phyloP scores from a whole-genome alignment of 2,329 filamentous ascomycete species.

The Sclerotiophoma versabilis region DNA sequence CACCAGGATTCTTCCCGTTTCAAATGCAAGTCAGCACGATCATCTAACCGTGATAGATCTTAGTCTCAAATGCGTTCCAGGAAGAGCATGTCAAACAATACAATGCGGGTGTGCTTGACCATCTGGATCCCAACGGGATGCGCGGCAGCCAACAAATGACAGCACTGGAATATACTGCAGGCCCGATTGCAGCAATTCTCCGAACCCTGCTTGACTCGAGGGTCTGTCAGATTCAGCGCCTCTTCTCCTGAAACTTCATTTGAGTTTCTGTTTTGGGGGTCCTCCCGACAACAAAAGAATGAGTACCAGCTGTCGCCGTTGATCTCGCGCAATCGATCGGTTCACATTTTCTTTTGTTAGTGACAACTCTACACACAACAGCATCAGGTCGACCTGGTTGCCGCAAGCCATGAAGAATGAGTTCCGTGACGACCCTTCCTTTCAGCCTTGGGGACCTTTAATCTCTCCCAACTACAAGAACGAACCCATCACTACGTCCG shows the following conservation, averaged over 20 bases:
- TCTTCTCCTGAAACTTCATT: slow-evolving; percentile 24
- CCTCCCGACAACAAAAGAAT: slow-evolving; percentile 20
- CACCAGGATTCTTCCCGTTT: slow-evolving; percentile 14
- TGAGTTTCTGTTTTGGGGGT: slow-evolving; percentile 21
- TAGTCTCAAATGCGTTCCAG: slow-evolving; percentile 8
- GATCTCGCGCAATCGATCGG: neutral
- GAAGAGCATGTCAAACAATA: slow-evolving; percentile 14
- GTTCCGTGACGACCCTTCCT: slow-evolving; percentile 24
- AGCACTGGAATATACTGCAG: neutral
- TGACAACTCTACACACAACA: neutral
- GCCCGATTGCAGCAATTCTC: slow-evolving; percentile 7
- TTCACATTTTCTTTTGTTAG: neutral
- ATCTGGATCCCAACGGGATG: slow-evolving; percentile 3
- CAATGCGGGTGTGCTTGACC: neutral
- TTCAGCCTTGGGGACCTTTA: slow-evolving; percentile 35
- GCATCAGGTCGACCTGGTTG: slow-evolving; percentile 2
- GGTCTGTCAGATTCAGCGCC: slow-evolving; percentile 16
- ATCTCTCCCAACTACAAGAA: slow-evolving; percentile 32
- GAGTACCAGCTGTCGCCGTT: slow-evolving; percentile 5
- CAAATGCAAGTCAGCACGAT: slow-evolving; percentile 17
- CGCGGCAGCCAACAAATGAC: slow-evolving; percentile 4
- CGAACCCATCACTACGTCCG: slow-evolving; percentile 38
- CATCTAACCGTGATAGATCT: slow-evolving; percentile 1
- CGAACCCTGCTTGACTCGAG: slow-evolving; percentile 32
- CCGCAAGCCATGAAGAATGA: slow-evolving; percentile 25